phyloP scores from a whole-genome alignment of 192 early-diverging fungal species.

The Linnemannia elongata region DNA sequence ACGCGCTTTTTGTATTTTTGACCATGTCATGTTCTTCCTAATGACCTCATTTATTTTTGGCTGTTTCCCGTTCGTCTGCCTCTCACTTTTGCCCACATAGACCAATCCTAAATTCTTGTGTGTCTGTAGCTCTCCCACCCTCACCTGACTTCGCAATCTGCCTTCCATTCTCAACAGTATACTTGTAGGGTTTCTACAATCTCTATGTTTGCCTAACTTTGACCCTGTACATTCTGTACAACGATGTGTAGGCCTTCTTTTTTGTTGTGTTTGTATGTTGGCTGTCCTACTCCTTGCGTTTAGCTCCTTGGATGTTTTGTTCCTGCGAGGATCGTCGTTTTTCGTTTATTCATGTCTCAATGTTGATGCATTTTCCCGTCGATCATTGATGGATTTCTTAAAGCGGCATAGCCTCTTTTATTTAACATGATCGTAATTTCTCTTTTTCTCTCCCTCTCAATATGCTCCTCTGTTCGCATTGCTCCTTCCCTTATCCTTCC shows the following conservation, averaged over 20 bases:
- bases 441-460: neutral
- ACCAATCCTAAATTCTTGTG: neutral
- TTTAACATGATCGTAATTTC: neutral
- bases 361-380: neutral
- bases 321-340: neutral
- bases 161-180: too few species aligned
- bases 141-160: neutral
- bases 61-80: neutral
- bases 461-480: neutral
- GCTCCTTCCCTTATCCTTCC: neutral
- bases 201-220: too few species aligned
- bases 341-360: neutral
- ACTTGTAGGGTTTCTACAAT: too few species aligned
- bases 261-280: too few species aligned
- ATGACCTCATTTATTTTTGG: neutral
- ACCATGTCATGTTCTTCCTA: neutral
- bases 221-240: too few species aligned
- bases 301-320: neutral
- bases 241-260: too few species aligned
- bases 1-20: neutral
- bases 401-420: neutral
- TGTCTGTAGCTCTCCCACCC: neutral
- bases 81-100: neutral
- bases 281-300: too few species aligned
- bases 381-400: neutral